Percentiles rank a stretch among this genome's conserved stretches.
These are phyloP conservation scores for Starmerella vitae DNA, from an alignment of 805 yeast species.

Conservation along the genomic window DNA sequence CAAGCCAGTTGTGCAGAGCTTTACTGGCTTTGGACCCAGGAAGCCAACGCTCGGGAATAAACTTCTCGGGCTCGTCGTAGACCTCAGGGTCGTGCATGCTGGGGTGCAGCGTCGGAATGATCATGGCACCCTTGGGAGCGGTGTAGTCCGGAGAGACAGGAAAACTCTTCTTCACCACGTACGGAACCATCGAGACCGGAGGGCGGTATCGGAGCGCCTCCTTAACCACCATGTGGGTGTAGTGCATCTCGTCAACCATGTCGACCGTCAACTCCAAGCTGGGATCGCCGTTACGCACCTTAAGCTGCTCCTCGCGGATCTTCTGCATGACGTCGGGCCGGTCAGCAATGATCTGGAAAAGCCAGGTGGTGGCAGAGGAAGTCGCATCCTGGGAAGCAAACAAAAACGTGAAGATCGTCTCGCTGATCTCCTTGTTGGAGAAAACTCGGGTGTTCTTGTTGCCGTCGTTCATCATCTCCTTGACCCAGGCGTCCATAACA, in stretches of 20 bases:
- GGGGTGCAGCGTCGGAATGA: constrained; percentile 90
- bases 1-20: constrained; percentile 85
- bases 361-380: constrained; percentile 94
- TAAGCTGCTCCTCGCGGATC: constrained; percentile 82
- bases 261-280: constrained; percentile 47
- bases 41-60: constrained; percentile 91
- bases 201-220: constrained; percentile 92
- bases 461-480: constrained; percentile 63
- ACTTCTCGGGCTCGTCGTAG: constrained; percentile 85
- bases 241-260: constrained; percentile 71
- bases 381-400: constrained; percentile 98
- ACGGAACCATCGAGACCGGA: constrained; percentile 97
- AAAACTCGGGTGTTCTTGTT: constrained; percentile 56
- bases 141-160: constrained; percentile 73
- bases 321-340: constrained; percentile 80
- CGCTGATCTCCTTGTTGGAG: constrained; percentile 82
- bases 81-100: constrained; percentile 96
- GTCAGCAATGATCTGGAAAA: constrained; percentile 91
- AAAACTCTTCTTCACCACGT: constrained; percentile 75
- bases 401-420: constrained; percentile 89
- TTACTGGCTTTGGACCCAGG: constrained; percentile 57
- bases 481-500: constrained; percentile 93
- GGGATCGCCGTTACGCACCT: constrained; percentile 68
- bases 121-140: constrained; percentile 95
- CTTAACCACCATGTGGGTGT: constrained; percentile 80